phyloP scores from a whole-genome alignment of 352 stramenopile genomes.

The Pythium monospermum region DNA sequence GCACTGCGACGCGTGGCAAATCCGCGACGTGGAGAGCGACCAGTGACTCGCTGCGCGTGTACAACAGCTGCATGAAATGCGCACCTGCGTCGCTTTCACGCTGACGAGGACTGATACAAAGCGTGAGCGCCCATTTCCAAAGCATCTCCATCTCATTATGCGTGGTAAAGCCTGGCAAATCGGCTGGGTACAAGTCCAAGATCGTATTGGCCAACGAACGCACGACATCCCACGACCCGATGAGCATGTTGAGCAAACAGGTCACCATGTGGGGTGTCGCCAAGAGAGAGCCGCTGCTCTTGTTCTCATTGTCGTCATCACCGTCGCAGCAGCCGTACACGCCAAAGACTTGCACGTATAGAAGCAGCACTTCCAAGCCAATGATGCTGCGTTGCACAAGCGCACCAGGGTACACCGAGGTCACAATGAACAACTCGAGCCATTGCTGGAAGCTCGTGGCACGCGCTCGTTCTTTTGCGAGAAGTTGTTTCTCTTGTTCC shows the following conservation, averaged over 20 bases:
- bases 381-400: conserved; percentile 67
- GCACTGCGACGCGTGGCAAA: background rate
- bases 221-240: conserved; percentile 77
- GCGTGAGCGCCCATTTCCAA: conserved; percentile 61
- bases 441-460: conserved; percentile 55
- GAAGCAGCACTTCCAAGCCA: conserved; percentile 61
- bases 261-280: conserved; percentile 61
- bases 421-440: conserved; percentile 62
- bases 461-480: conserved; percentile 26
- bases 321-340: too few relatives aligned
- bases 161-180: conserved; percentile 56
- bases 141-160: conserved; percentile 34
- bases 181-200: conserved; percentile 59
- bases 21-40: conserved; percentile 29
- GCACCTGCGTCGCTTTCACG: conserved; percentile 84
- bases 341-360: conserved; percentile 76
- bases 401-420: conserved; percentile 56
- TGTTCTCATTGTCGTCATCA: background rate
- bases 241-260: conserved; percentile 69
- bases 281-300: too few relatives aligned
- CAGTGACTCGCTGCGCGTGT: conserved; percentile 51
- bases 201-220: conserved; percentile 61
- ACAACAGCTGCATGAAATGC: conserved; percentile 79
- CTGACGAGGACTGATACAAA: conserved; percentile 69
- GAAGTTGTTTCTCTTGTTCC: conserved; percentile 10